Base-by-base conservation (phyloP, 2,329 filamentous ascomycete genomes). In the Alternaria hordeiaustralica region DNA sequence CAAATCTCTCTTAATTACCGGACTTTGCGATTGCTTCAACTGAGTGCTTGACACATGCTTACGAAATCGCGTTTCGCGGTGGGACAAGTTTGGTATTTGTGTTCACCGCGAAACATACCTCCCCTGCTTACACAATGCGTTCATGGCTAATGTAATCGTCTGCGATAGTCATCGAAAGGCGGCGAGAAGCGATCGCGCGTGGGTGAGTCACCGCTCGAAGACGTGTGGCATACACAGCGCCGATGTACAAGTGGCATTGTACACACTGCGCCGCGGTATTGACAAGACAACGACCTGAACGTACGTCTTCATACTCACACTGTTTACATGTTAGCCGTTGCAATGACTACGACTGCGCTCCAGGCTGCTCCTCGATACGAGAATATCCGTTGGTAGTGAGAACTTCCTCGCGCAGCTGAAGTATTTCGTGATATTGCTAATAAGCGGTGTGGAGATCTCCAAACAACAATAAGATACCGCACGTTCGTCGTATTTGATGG, bases 401-500 rank as follows among this genome's bases (percentile, higher is more conserved):
- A 66, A 65, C 6, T 69, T 69, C 18, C 69, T 62, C 2, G 63
- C 70, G 2, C 49, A 66, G 10, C 30, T 74, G 13, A 61, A 46
- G 3, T 71, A 66, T 55, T 69, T 68, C 10, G 64, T 64, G 12
- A 36, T 71, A n/a, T 67, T 76, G 18, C 70, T 69, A 23, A 68
- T 64, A 2, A 71, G 68, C 43, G 67, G 70, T 58, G 73, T 70
- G 2, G 84, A 83, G 9, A 71, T 82, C 0, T 86, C 20, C 81
- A 85, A 66, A 83, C 83, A 65, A 72, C 85, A 11, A 81, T 82
- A 21, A 81, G 77, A 7, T 83, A 86, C 5, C 73, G 71, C 5
- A 75, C 78, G 6, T 75, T 84, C 58, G 75, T 78, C 49, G 70
- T 81, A 4, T 85, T 84, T 15, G 80, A 85, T 54, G 74, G 81